Evolutionary conservation across 129 eudicot species (phyloP).

Genomic region (Erigeron canadensis): DNA sequence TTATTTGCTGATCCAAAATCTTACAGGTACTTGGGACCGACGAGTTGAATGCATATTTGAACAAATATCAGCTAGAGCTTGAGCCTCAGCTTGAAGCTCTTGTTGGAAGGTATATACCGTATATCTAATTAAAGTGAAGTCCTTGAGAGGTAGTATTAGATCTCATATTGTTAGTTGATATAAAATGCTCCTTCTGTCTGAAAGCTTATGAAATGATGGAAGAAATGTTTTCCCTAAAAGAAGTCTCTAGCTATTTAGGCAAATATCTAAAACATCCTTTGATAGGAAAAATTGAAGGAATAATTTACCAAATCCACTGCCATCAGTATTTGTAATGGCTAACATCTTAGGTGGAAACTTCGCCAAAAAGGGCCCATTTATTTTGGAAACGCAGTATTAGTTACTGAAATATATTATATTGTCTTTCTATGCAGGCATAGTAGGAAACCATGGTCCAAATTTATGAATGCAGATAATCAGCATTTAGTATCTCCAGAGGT

Average conservation of each 20-base stretch:
- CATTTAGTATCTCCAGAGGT: conserved; percentile 96
- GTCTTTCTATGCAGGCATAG: conserved; percentile 61
- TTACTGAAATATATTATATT: neutral
- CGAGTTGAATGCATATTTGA: conserved; percentile 93
- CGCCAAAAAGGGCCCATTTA: neutral
- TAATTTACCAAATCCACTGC: neutral
- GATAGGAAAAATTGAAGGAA: neutral
- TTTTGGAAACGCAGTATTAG: neutral
- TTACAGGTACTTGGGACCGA: conserved; percentile 96
- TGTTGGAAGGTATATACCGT: conserved; percentile 74
- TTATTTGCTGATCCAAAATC: conserved; percentile 11
- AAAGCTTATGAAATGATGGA: neutral
- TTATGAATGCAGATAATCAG: conserved; percentile 89
- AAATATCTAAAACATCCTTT: neutral
- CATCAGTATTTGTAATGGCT: neutral
- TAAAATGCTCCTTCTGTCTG: neutral
- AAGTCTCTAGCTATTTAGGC: neutral
- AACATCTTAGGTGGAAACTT: neutral
- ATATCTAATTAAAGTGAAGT: neutral
- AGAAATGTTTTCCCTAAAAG: neutral
- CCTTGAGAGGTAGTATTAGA: neutral
- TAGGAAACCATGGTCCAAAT: conserved; percentile 96
- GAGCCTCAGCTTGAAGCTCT: conserved; percentile 98
- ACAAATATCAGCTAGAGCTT: conserved; percentile 86
- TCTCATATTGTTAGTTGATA: neutral